Conservation (phyloP, 495 filamentous ascomycete species). For the Podospora appendiculata region DNA sequence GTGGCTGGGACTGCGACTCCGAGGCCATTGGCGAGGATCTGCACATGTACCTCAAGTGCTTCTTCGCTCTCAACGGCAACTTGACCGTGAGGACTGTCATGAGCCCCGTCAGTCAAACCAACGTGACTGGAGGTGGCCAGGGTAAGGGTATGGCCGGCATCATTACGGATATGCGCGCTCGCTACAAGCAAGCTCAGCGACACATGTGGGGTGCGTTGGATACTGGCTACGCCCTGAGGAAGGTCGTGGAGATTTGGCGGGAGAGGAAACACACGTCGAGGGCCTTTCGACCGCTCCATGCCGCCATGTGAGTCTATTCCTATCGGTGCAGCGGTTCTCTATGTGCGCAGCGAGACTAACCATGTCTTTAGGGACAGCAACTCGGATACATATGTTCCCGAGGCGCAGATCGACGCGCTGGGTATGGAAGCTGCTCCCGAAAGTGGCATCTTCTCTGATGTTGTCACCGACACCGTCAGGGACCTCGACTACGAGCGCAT, state of each 20-base stretch:
- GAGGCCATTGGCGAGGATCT: slow-evolving; percentile 66
- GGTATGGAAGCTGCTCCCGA: slow-evolving; percentile 28
- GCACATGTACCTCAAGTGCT: slow-evolving; percentile 71
- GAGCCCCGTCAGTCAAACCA: slow-evolving; percentile 60
- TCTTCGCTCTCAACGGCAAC: slow-evolving; percentile 59
- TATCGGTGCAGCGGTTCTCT: neutral
- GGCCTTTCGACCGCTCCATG: slow-evolving; percentile 44
- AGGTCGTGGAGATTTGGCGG: slow-evolving; percentile 39
- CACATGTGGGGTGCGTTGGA: slow-evolving; percentile 72
- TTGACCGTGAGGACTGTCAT: slow-evolving; percentile 46
- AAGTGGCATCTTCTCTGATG: slow-evolving; percentile 41
- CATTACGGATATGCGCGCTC: slow-evolving; percentile 44
- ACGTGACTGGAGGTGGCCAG: slow-evolving; percentile 48
- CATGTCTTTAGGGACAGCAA: slow-evolving; percentile 23
- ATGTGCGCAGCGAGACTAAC: neutral
- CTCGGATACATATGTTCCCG: slow-evolving; percentile 38
- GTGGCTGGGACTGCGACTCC: slow-evolving; percentile 58
- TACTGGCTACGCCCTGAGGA: slow-evolving; percentile 51
- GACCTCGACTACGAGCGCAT: slow-evolving; percentile 38
- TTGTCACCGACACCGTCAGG: slow-evolving; percentile 35
- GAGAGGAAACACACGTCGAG: slow-evolving; percentile 41
- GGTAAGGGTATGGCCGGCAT: slow-evolving; percentile 42
- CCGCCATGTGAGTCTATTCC: slow-evolving; percentile 28
- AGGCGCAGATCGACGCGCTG: slow-evolving; percentile 31
- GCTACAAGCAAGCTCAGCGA: slow-evolving; percentile 57